A percentile compares a stretch with the other conserved stretches of the same genome.
phyloP scores from a whole-genome alignment of 768 basidiomycete genomes.

The Amylocystis lapponica region DNA sequence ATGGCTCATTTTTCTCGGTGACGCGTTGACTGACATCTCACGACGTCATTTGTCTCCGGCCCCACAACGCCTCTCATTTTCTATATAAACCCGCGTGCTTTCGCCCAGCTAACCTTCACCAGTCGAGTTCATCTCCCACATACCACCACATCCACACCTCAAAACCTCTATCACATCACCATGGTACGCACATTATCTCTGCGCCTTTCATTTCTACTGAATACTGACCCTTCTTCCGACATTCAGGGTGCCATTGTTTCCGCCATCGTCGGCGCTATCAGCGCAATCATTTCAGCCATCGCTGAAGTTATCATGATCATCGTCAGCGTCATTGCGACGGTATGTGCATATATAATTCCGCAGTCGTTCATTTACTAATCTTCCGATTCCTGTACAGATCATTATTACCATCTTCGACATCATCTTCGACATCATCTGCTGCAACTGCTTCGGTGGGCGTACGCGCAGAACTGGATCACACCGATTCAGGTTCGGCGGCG shows the following conservation, averaged over 20 bases:
- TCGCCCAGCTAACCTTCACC: too few species aligned
- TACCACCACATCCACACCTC: not conserved
- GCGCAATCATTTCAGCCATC: conserved; percentile 55
- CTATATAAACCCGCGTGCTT: too few species aligned
- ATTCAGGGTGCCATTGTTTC: conserved; percentile 56
- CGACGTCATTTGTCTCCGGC: too few species aligned
- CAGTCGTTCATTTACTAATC: not conserved
- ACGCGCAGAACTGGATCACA: conserved; percentile 21
- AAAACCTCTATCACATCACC: conserved; percentile 1
- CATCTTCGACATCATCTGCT: conserved; percentile 44
- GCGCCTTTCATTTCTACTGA: not conserved
- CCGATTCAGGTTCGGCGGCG: conserved; percentile 17
- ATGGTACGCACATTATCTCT: conserved; percentile 12
- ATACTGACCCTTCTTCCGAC: not conserved
- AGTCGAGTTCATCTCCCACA: too few species aligned
- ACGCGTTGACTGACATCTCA: too few species aligned
- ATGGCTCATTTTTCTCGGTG: too few species aligned
- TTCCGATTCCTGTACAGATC: conserved; percentile 33
- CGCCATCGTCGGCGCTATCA: conserved; percentile 57
- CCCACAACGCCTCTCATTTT: too few species aligned
- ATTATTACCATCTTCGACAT: conserved; percentile 61
- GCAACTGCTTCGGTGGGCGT: conserved; percentile 29
- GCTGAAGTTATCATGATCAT: conserved; percentile 56
- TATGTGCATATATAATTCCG: conserved; percentile 26
- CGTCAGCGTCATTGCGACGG: conserved; percentile 51